Conservation (phyloP, 345 rosid genomes). For the Lepidium didymum region DNA sequence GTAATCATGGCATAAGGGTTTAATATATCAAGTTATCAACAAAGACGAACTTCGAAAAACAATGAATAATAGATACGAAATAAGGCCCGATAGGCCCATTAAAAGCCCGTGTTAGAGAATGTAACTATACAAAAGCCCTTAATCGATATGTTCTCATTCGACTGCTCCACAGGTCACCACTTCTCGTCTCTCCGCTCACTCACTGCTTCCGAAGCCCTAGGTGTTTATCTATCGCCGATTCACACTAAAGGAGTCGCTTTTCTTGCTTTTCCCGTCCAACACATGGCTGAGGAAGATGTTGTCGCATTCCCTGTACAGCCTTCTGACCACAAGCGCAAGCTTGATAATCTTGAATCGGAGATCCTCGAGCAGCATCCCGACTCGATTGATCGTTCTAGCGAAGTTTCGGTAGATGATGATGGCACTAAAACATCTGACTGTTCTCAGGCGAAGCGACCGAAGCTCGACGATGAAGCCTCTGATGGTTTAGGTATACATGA, state of each 20-base stretch:
- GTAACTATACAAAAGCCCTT: neutral
- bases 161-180: neutral
- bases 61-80: too few relatives aligned
- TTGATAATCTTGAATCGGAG: conserved; percentile 43
- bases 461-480: conserved; percentile 35
- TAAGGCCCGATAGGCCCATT: neutral
- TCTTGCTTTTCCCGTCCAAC: neutral
- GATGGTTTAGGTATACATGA: conserved; percentile 41
- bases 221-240: conserved; percentile 12
- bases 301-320: conserved; percentile 24
- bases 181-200: neutral
- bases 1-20: too few relatives aligned
- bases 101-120: neutral
- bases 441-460: conserved; percentile 47
- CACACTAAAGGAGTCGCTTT: neutral
- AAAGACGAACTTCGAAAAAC: too few relatives aligned
- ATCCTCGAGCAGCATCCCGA: conserved; percentile 2
- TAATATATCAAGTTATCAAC: too few relatives aligned
- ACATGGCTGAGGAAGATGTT: conserved; percentile 76
- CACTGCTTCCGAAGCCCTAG: conserved; percentile 10
- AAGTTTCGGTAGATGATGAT: conserved; percentile 19
- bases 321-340: conserved; percentile 74
- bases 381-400: conserved; percentile 14
- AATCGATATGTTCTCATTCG: neutral
- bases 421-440: conserved; percentile 20